Evolutionary conservation across 768 basidiomycete species (phyloP).

Genomic region (Lactarius hatsudake): DNA sequence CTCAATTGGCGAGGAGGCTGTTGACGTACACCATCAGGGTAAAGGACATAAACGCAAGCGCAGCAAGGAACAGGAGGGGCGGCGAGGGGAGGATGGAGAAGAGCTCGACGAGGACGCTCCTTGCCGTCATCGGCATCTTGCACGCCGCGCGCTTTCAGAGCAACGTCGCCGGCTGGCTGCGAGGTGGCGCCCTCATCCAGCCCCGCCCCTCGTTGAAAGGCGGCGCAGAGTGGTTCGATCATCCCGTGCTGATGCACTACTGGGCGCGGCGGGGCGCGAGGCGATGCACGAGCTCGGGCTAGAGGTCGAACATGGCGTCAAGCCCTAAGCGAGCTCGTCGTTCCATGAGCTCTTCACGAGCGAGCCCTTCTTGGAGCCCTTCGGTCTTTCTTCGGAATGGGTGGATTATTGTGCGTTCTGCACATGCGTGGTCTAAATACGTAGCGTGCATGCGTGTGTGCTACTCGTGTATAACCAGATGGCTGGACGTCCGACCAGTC

Average conservation of each 20-base stretch:
- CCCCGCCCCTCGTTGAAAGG: conserved; percentile 4
- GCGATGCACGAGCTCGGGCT: conserved; percentile 52
- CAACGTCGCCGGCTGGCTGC: conserved; percentile 70
- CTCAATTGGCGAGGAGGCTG: conserved; percentile 13
- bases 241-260: conserved; percentile 38
- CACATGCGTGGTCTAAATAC: neutral
- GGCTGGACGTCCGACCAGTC: neutral
- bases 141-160: conserved; percentile 55
- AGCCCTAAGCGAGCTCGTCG: conserved; percentile 4
- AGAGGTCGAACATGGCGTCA: conserved; percentile 41
- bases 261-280: conserved; percentile 55
- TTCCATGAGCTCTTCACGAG: too few species aligned
- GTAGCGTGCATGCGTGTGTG: neutral
- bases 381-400: neutral
- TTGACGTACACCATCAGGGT: conserved; percentile 10
- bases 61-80: neutral
- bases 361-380: neutral
- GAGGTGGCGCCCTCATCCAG: conserved; percentile 49
- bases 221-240: conserved; percentile 51
- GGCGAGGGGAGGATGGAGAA: conserved; percentile 3
- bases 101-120: conserved; percentile 52
- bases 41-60: conserved; percentile 15
- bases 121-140: conserved; percentile 66
- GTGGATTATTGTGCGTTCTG: neutral
- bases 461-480: neutral